A percentile compares a stretch with the other conserved stretches of the same genome.
Conservation (phyloP, 2,329 filamentous ascomycete species). For the Microdochium paspali region DNA sequence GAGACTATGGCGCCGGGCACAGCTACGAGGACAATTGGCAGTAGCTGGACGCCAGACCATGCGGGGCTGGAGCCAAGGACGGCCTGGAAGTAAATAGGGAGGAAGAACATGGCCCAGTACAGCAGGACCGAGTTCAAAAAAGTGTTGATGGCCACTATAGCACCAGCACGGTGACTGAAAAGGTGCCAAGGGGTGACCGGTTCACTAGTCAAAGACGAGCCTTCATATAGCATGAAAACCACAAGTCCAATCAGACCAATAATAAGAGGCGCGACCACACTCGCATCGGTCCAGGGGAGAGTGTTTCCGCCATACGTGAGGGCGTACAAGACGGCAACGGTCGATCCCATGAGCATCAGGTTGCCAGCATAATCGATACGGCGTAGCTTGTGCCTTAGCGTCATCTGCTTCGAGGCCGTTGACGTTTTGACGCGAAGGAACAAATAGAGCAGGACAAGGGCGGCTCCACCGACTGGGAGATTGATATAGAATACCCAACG, state of each 20-base stretch:
- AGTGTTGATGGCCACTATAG: constrained; percentile 17
- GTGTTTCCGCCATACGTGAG: constrained; percentile 24
- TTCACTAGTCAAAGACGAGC: constrained; percentile 8
- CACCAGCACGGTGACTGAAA: constrained; percentile 29
- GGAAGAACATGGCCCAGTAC: constrained; percentile 27
- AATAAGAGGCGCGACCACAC: constrained; percentile 25
- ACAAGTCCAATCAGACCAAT: constrained; percentile 25
- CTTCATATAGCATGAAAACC: constrained; percentile 23
- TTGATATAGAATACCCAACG: constrained; percentile 29
- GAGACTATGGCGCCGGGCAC: constrained; percentile 12
- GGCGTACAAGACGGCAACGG: constrained; percentile 22
- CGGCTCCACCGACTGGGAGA: constrained; percentile 16
- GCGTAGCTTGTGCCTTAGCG: constrained; percentile 9
- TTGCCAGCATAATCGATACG: constrained; percentile 27
- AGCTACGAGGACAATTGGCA: constrained; percentile 5
- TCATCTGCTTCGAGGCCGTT: constrained; percentile 5
- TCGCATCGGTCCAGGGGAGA: constrained; percentile 21
- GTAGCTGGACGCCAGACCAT: constrained; percentile 43
- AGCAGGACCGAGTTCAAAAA: constrained; percentile 25
- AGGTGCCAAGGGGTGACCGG: constrained; percentile 28
- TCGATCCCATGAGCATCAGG: constrained; percentile 20
- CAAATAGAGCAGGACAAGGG: constrained; percentile 14
- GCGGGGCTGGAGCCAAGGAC: constrained; percentile 54
- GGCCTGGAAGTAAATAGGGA: constrained; percentile 52
- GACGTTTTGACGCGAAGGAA: constrained; percentile 20